Evolutionary conservation across 306 rosid genomes (phyloP).

Genomic region (Cucurbita maxima): DNA sequence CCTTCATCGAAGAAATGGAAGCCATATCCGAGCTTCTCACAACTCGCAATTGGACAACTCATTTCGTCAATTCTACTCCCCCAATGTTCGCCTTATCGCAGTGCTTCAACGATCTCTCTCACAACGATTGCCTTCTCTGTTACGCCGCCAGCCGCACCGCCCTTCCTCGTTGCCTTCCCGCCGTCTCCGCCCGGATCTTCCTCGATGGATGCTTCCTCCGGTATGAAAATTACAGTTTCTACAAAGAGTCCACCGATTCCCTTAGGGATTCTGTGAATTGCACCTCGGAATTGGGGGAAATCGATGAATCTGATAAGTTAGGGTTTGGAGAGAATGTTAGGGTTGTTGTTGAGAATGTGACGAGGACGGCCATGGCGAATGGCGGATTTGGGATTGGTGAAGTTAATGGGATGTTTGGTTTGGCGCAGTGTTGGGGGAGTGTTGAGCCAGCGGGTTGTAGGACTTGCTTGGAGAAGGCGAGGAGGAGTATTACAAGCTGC

Average conservation of each 20-base stretch:
- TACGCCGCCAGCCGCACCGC: conserved; percentile 56
- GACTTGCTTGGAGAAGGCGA: conserved; percentile 50
- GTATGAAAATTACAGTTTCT: conserved; percentile 62
- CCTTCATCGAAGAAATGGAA: conserved; percentile 57
- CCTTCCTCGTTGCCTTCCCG: conserved; percentile 73
- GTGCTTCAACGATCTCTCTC: conserved; percentile 58
- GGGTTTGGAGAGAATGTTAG: conserved; percentile 14
- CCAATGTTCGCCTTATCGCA: conserved; percentile 58
- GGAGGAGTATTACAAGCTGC: conserved; percentile 21
- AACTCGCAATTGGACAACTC: conserved; percentile 24
- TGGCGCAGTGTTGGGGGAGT: conserved; percentile 81
- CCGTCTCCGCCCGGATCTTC: conserved; percentile 43
- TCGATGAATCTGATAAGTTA: conserved; percentile 1
- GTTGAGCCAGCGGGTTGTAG: conserved; percentile 30
- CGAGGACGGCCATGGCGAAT: conserved; percentile 10
- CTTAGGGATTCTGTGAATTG: conserved; percentile 31
- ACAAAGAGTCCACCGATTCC: conserved; percentile 17
- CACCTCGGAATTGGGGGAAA: conserved; percentile 10
- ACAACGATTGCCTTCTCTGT: conserved; percentile 70
- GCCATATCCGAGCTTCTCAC: conserved; percentile 27
- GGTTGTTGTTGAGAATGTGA: conserved; percentile 21
- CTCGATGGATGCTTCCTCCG: conserved; percentile 91
- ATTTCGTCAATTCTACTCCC: conserved; percentile 22
- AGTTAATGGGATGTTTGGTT: conserved; percentile 35
- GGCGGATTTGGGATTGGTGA: conserved; percentile 38